Evolutionary conservation across 108 stramenopile genomes (phyloP), one percentile per base, ranked within the genome.

Genomic region (Nannochloropsis oceanica): DNA sequence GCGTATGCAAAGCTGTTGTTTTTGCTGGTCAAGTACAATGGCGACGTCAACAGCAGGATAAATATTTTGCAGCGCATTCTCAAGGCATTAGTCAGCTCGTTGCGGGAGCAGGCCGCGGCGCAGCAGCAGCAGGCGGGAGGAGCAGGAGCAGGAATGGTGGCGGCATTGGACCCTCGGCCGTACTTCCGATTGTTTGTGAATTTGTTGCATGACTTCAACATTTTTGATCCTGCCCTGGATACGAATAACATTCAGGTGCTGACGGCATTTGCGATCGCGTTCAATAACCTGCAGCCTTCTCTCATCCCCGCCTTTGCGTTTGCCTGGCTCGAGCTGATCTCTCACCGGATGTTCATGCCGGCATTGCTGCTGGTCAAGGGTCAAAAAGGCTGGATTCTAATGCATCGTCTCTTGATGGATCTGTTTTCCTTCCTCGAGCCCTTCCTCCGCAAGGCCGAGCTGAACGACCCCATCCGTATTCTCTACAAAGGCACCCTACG

Each of bases 321-420:
- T 87, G 94, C 96, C 34, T 99, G 99, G 99, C 92, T 98, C 80
- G 97, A 97, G 91, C 94, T 99, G 44, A 93, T 98, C 34, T 96
- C 96, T 22, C 96, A 99, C 89, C 91, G 97, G 22, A 93, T 93
- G 86, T 97, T 99, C 86, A 94, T 99, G 84, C 97, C 98, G 44
- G 94, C 95, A 87, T 91, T 98, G 25, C 93, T 99, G 34, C 92
- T 95, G 26, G 84, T 92, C 34, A 93, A 94, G 85, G 94, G 92
- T 27, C 93, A 95, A 84, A 95, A 96, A 86, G 98, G 97, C 22
- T 99, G 96, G 96, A 91, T 91, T 42, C 89, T 94, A 34, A 95
- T 95, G 86, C 97, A 98, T 84, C 95, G 96, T 73, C 95, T 99
- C n/a, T 87, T 99, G 83, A 91, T 96, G 20, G 97, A 97, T 84